Conservation (phyloP, 1,284 basidiomycete species). For the Naganishia liquefaciens region DNA sequence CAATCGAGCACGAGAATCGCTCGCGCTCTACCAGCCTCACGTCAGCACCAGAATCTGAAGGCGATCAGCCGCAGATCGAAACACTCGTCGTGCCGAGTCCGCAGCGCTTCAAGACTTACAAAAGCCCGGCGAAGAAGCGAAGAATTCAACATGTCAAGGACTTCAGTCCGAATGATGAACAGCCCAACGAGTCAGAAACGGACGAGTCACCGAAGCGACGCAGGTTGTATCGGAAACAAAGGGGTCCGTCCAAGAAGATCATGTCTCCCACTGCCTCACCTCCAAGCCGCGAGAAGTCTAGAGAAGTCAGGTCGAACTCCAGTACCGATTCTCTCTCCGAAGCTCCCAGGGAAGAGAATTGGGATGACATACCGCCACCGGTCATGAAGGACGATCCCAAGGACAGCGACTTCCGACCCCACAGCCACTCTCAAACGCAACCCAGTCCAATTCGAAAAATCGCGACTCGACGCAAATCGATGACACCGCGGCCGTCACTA, state of each 20-base stretch:
- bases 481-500: neutral
- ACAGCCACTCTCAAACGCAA: conserved; percentile 10
- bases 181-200: neutral
- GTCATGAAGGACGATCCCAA: conserved; percentile 21
- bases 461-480: conserved; percentile 9
- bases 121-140: conserved; percentile 11
- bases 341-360: conserved; percentile 5
- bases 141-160: neutral
- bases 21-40: conserved; percentile 19
- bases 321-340: conserved; percentile 11
- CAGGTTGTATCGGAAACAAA: neutral
- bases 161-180: too few species aligned
- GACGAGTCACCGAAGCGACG: conserved; percentile 8
- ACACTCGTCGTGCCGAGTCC: conserved; percentile 15
- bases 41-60: neutral
- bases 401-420: conserved; percentile 13
- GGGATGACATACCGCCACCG: conserved; percentile 10
- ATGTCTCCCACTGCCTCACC: conserved; percentile 15
- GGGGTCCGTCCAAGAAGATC: conserved; percentile 8
- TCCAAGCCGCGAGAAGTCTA: neutral
- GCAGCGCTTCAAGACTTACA: conserved; percentile 4
- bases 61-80: conserved; percentile 1
- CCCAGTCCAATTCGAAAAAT: conserved; percentile 14
- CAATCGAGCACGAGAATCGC: neutral
- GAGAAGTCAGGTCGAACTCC: neutral